A percentile compares a stretch with the other conserved stretches of the same genome.
phyloP scores from a whole-genome alignment of 2,329 filamentous ascomycete genomes.

The Scedosporium aurantiacum region DNA sequence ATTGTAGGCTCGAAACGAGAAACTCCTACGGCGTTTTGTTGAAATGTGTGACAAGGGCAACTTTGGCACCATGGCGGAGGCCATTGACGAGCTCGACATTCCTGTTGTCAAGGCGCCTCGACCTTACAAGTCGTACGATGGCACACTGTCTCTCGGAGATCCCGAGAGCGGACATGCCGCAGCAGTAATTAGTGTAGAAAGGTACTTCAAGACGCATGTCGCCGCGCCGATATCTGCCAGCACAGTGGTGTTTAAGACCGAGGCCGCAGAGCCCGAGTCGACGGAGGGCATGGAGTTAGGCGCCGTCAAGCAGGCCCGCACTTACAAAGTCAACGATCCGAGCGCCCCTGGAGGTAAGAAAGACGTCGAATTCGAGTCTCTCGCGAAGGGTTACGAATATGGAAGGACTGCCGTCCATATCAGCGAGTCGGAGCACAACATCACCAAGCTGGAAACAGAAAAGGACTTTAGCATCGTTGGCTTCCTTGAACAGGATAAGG shows the following conservation, averaged over 20 bases:
- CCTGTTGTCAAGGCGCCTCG: slow-evolving; percentile 68
- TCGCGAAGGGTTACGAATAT: slow-evolving; percentile 92
- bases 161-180: slow-evolving; percentile 61
- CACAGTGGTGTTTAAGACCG: slow-evolving; percentile 54
- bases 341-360: slow-evolving; percentile 65
- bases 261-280: slow-evolving; percentile 35
- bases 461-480: slow-evolving; percentile 74
- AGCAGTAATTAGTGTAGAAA: slow-evolving; percentile 74
- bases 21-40: slow-evolving; percentile 50
- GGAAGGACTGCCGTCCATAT: slow-evolving; percentile 87
- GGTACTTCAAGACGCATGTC: slow-evolving; percentile 77
- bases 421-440: slow-evolving; percentile 71
- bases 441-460: slow-evolving; percentile 74
- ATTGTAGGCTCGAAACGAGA: slow-evolving; percentile 52
- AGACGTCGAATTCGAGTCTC: slow-evolving; percentile 68
- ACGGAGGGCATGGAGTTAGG: slow-evolving; percentile 48
- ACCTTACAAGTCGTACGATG: slow-evolving; percentile 70
- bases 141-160: slow-evolving; percentile 69
- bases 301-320: slow-evolving; percentile 63
- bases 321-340: slow-evolving; percentile 71
- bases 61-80: slow-evolving; percentile 78
- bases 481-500: slow-evolving; percentile 65
- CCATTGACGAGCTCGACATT: slow-evolving; percentile 65
- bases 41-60: slow-evolving; percentile 56
- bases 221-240: slow-evolving; percentile 66